These are phyloP conservation scores for Aspergillus diversus DNA, from an alignment of 495 filamentous ascomycete genomes.

Conservation along the genomic window DNA sequence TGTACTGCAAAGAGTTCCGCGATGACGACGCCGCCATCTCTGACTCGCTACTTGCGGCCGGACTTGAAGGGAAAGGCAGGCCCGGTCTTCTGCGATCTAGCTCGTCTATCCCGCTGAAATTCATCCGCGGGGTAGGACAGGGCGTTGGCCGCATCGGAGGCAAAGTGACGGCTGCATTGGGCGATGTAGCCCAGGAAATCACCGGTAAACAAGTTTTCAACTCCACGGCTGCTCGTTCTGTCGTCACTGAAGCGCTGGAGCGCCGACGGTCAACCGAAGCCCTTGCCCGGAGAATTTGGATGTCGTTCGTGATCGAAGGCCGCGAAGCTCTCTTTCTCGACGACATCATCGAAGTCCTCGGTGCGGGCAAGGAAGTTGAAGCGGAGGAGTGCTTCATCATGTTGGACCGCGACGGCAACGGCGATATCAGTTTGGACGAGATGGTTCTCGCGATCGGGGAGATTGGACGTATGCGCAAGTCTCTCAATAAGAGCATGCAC, in stretches of 20 bases:
- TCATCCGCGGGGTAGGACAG: slow-evolving; percentile 64
- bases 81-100: slow-evolving; percentile 54
- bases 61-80: slow-evolving; percentile 40
- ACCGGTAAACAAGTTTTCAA: slow-evolving; percentile 95
- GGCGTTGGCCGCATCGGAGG: slow-evolving; percentile 83
- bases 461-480: slow-evolving; percentile 78
- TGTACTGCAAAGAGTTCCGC: slow-evolving; percentile 85
- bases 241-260: slow-evolving; percentile 87
- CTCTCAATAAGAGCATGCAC: slow-evolving; percentile 89
- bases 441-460: slow-evolving; percentile 89
- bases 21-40: slow-evolving; percentile 92
- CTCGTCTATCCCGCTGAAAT: slow-evolving; percentile 71
- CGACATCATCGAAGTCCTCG: slow-evolving; percentile 87
- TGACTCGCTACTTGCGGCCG: slow-evolving; percentile 62
- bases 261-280: slow-evolving; percentile 82
- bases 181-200: slow-evolving; percentile 92
- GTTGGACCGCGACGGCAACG: slow-evolving; percentile 87
- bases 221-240: slow-evolving; percentile 81
- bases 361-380: slow-evolving; percentile 66
- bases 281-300: slow-evolving; percentile 90
- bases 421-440: slow-evolving; percentile 92
- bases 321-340: slow-evolving; percentile 76
- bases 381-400: slow-evolving; percentile 81
- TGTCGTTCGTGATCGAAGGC: slow-evolving; percentile 95
- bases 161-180: slow-evolving; percentile 88